phyloP scores from a whole-genome alignment of 179 eudicot species.

The Drosera spatulata region DNA sequence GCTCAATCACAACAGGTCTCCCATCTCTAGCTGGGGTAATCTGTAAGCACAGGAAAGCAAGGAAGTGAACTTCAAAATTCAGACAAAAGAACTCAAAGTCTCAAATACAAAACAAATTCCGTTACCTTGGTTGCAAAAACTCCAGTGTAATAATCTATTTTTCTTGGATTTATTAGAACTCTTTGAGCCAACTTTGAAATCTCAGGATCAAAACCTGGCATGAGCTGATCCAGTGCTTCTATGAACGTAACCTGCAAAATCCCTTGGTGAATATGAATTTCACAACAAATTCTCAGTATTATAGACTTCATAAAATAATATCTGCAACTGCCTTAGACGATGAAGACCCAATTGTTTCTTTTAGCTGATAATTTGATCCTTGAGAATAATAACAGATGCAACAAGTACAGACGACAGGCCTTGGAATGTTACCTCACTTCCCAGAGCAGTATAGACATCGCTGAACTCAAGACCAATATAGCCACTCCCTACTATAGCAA shows the following conservation, averaged over 20 bases:
- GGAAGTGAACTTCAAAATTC: slow-evolving; percentile 7
- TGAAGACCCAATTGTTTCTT: too few species aligned
- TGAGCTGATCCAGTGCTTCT: slow-evolving; percentile 97
- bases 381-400: too few species aligned
- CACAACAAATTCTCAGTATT: too few species aligned
- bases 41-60: slow-evolving; percentile 27
- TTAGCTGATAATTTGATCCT: too few species aligned
- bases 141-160: slow-evolving; percentile 92
- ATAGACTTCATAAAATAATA: too few species aligned
- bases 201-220: slow-evolving; percentile 99
- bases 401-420: too few species aligned
- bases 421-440: slow-evolving; percentile 70
- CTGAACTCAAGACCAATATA: slow-evolving; percentile 99
- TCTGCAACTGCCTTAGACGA: too few species aligned
- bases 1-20: slow-evolving; percentile 91
- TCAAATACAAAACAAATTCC: neutral
- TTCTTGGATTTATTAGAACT: slow-evolving; percentile 89
- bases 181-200: slow-evolving; percentile 95
- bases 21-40: slow-evolving; percentile 99
- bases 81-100: neutral
- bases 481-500: slow-evolving; percentile 98
- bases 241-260: slow-evolving; percentile 79
- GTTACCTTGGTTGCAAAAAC: slow-evolving; percentile 97
- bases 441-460: slow-evolving; percentile 99
- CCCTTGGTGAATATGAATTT: neutral